phyloP scores from a whole-genome alignment of 805 yeast species.

The Yarrowia sp. region DNA sequence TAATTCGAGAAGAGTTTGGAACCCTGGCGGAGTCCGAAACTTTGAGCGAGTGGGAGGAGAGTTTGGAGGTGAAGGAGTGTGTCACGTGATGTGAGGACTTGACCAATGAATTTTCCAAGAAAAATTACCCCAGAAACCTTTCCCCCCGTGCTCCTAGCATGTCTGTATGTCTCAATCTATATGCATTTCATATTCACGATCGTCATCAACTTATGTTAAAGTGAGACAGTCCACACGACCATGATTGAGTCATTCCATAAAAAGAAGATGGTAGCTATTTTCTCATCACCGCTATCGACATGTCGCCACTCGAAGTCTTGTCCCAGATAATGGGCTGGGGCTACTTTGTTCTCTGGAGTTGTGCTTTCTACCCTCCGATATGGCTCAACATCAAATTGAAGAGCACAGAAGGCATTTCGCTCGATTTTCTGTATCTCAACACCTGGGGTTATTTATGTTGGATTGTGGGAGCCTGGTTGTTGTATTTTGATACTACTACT shows the following conservation, averaged over 20 bases:
- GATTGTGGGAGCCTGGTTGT: constrained; percentile 37
- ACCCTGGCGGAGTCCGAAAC: constrained; percentile 4
- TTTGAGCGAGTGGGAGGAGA: neutral
- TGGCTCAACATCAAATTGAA: constrained; percentile 36
- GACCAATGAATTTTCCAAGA: too few species aligned
- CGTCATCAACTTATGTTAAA: neutral
- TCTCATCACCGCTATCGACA: neutral
- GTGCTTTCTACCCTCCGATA: constrained; percentile 42
- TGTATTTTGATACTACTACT: constrained; percentile 38
- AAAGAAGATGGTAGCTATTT: neutral
- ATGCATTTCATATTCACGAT: too few species aligned
- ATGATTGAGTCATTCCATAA: neutral
- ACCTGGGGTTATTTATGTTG: constrained; percentile 40
- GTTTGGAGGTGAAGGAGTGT: neutral
- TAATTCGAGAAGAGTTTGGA: neutral
- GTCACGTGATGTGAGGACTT: too few species aligned
- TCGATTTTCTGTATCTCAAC: constrained; percentile 41
- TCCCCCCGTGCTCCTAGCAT: too few species aligned
- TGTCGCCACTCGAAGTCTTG: neutral
- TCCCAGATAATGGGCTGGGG: constrained; percentile 12
- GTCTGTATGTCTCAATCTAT: too few species aligned
- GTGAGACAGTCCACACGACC: constrained; percentile 2
- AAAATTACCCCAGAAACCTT: too few species aligned
- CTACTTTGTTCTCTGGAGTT: constrained; percentile 33
- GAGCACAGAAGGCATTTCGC: constrained; percentile 41